Evolutionary conservation across 352 stramenopile genomes (phyloP), one percentile per base, ranked within the genome.

Genomic region (Phytophthora pistaciae): DNA sequence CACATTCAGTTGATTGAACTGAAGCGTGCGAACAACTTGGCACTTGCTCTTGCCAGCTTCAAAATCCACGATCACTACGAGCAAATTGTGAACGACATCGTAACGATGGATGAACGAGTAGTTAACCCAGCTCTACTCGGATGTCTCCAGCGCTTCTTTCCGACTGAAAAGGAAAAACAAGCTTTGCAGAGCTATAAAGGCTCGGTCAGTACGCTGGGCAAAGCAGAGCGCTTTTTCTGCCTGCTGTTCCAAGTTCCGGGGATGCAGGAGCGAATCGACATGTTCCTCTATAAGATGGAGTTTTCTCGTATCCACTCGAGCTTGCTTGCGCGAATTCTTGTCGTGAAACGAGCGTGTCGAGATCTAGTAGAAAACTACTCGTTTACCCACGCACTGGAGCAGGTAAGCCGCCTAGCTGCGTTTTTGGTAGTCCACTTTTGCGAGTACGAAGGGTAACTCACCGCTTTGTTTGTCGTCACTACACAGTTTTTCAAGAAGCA

Each of bases 21-120:
- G 27, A 95, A 95, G 50, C 88, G 87, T 21, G 87, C 86, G 3
- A 95, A 95, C 55, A 95, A 95, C 59, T 60, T 95, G 1, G 82
- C 88, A 9, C 76, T 94, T 33, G 85, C 87, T 25, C 71, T 95
- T 10, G 75, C 86, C 8, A 93, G 80, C 40, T 95, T 94, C 80
- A 93, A 93, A 61, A 87, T 95, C 42, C 73, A 87, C 58, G 77
- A 90, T 25, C 74, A 83, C 9, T 92, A 92, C 55, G 77, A 92
- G 20, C 79, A 90, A 23, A 85, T 94, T 33, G 71, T 89, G 3
- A 70, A 83, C 31, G 84, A 77, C 11, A 87, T 95, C 38, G 72
- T 87, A 9, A 62, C 76, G 5, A 84, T 94, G 72, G 82, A 92
- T 59, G 84, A 93, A 20, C 75, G 74, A 23, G 58, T 82, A 6